Conservation (phyloP, 495 filamentous ascomycete species). For the Immersiella caudata region DNA sequence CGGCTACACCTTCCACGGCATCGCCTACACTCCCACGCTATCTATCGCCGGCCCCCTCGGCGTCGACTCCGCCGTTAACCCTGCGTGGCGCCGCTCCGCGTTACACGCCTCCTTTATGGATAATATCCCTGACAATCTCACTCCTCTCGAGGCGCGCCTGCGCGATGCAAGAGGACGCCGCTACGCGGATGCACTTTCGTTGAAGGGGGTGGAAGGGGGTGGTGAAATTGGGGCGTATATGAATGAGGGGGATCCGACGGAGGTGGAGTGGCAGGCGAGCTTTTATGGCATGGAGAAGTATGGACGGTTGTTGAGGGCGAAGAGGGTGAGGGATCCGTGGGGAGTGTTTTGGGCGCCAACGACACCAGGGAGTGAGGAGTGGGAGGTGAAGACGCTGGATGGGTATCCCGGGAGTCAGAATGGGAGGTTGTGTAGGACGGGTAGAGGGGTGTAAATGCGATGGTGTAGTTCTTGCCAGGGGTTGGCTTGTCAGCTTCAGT, state of each 20-base stretch:
- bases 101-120: constrained; percentile 56
- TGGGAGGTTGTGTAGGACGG: constrained; percentile 37
- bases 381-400: constrained; percentile 44
- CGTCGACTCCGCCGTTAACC: constrained; percentile 52
- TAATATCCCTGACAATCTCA: constrained; percentile 29
- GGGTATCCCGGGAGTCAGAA: constrained; percentile 51
- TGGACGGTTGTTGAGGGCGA: constrained; percentile 49
- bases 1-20: constrained; percentile 49
- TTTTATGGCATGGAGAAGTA: constrained; percentile 63
- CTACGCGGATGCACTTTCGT: constrained; percentile 37
- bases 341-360: constrained; percentile 58
- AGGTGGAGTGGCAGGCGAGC: constrained; percentile 59
- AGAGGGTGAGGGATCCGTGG: constrained; percentile 56
- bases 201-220: constrained; percentile 29
- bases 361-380: constrained; percentile 56
- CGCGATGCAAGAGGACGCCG: constrained; percentile 28
- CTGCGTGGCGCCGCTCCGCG: constrained; percentile 56
- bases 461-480: neutral
- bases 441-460: neutral
- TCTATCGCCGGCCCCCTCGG: constrained; percentile 44
- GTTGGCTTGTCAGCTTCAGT: too few species aligned
- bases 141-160: constrained; percentile 31
- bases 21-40: constrained; percentile 41
- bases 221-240: constrained; percentile 49
- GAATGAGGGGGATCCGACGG: constrained; percentile 56